A percentile compares a stretch with the other conserved stretches of the same genome.
phyloP scores from a whole-genome alignment of 2,329 filamentous ascomycete genomes.

The Tolypocladium album region DNA sequence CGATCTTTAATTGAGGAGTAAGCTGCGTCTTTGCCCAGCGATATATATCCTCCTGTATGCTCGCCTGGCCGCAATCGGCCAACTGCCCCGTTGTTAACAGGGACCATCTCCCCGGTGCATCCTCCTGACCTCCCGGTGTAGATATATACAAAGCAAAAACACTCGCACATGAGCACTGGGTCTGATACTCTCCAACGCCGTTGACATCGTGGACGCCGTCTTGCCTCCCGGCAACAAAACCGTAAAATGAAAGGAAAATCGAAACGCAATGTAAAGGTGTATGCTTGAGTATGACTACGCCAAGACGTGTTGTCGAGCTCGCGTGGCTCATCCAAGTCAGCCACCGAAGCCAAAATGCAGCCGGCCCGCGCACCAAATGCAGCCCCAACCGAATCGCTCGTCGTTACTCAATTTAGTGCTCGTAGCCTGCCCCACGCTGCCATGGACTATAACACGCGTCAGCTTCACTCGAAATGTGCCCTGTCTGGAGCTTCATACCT shows the following conservation, averaged over 20 bases:
- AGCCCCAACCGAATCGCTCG: background rate
- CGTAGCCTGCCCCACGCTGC: slow-evolving; percentile 35
- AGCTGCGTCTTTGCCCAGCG: background rate
- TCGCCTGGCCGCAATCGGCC: background rate
- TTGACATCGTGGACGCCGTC: slow-evolving; percentile 2
- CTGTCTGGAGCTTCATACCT: slow-evolving; percentile 17
- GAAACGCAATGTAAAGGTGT: background rate
- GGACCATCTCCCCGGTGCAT: background rate
- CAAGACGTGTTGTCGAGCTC: background rate
- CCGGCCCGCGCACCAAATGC: background rate
- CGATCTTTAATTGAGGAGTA: background rate
- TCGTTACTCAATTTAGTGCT: slow-evolving; percentile 13
- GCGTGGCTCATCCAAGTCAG: background rate
- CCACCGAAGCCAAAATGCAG: background rate
- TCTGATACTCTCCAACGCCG: background rate
- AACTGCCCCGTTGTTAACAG: background rate
- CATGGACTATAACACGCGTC: slow-evolving; percentile 24
- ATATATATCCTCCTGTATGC: background rate
- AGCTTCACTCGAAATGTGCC: slow-evolving; percentile 3
- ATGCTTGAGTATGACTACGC: background rate
- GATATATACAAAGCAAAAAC: slow-evolving; percentile 1
- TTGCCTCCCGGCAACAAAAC: background rate
- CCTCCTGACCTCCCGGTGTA: background rate
- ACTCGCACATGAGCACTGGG: slow-evolving; percentile 1
- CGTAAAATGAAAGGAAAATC: background rate